Evolutionary conservation across 192 early-diverging fungal species (phyloP), one percentile per base, ranked within the genome.

Genomic region (Gaertneriomyces semiglobifer): DNA sequence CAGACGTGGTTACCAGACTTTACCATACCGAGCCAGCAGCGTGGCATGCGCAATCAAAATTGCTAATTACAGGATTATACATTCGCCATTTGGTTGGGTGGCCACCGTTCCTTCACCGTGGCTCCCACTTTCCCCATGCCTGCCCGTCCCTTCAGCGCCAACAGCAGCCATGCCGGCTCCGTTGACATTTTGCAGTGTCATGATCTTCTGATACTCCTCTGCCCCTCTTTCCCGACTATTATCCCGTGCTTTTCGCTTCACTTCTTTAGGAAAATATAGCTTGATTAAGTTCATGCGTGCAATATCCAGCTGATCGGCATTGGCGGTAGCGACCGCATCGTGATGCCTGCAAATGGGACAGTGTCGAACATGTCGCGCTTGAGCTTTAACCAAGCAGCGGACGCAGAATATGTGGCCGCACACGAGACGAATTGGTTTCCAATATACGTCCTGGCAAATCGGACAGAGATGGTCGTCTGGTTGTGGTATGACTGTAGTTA

Each of bases 391-490:
- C 43, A 93, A 61, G 62, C 92, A 93, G 1, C 88, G 86, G 6
- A 89, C 81, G 71, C 92, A 93, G 60, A 89, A 93, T 5, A 91
- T 78, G 66, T 93, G 92, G 0, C 66, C 60, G 75, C 92, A 93
- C 14, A 72, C 72, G 8, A 93, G 75, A 7, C 90, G 86, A 58
- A 93, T 85, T 20, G 92, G 92, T 41, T 84, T 82, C 89, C 89
- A 93, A 0, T 82, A 76, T 44, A 93, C 75, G 44, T 80, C 86
- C 84, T 68, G 79, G 69, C 90, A 92, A 65, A 94, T 86, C n/a
- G 91, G 90, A 58, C 92, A 92, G 10, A 74, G 44, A 69, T 90
- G 88, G 73, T 92, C 90, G 57, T 90, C 88, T 9, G 86, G 83
- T 65, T 93, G 90, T 14, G 90, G 92, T 52, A 92, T 85, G 18